Percentiles rank a stretch among this genome's conserved stretches.
These are phyloP conservation scores for Sphagnum contortum DNA, from an alignment of 225 moss, liverwort and hornwort genomes.

Conservation along the genomic window DNA sequence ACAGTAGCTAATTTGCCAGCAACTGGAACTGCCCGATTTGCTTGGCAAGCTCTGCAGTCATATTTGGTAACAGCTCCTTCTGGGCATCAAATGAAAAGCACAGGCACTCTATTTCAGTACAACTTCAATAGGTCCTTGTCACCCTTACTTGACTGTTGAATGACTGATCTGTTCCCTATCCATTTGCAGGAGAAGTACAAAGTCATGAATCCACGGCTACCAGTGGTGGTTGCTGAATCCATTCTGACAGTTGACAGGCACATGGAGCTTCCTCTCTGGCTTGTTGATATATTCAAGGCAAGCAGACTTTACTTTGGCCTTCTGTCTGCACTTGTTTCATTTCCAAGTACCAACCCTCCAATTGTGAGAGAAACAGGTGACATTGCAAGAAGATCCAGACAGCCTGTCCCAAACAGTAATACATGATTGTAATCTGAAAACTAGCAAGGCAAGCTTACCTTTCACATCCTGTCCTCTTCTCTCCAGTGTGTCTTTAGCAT, in stretches of 20 bases:
- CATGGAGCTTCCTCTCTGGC: conserved; percentile 99
- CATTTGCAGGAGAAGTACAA: conserved; percentile 61
- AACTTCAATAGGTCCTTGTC: too few relatives aligned
- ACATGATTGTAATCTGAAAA: too few relatives aligned
- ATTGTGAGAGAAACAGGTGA: too few relatives aligned
- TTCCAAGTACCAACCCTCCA: too few relatives aligned
- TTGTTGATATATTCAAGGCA: conserved; percentile 80
- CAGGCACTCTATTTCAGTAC: too few relatives aligned
- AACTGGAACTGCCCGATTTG: conserved; percentile 54
- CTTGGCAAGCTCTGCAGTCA: conserved; percentile 73
- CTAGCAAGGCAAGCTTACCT: too few relatives aligned
- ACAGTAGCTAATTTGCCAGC: conserved; percentile 37
- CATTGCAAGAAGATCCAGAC: too few relatives aligned
- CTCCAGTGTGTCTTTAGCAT: too few relatives aligned
- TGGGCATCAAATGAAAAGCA: too few relatives aligned
- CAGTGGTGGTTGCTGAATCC: conserved; percentile 78
- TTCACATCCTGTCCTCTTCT: too few relatives aligned
- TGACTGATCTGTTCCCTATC: not conserved
- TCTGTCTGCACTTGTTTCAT: too few relatives aligned
- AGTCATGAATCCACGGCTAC: conserved; percentile 61
- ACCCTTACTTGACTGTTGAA: not conserved
- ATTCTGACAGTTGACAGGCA: conserved; percentile 82
- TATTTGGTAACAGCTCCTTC: conserved; percentile 38
- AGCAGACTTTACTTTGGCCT: not conserved
- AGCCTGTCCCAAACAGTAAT: too few relatives aligned